These are phyloP conservation scores for Mycena epipterygia DNA, from an alignment of 768 basidiomycete species.

Conservation along the genomic window DNA sequence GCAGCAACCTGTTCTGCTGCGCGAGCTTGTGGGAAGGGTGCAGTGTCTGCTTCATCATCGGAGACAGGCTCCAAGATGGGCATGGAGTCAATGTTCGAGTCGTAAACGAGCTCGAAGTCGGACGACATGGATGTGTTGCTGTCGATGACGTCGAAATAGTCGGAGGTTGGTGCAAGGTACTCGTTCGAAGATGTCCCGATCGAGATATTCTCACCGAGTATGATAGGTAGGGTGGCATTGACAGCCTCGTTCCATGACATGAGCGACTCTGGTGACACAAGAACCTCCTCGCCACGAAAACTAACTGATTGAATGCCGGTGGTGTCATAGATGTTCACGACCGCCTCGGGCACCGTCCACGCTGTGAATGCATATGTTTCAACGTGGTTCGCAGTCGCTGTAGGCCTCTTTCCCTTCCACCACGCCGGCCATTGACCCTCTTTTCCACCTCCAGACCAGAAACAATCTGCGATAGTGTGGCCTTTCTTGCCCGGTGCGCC, in stretches of 20 bases:
- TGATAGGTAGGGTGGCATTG: not conserved
- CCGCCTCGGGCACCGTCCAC: constrained; percentile 11
- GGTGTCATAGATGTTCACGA: not conserved
- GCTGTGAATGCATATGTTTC: not conserved
- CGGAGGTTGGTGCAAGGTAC: not conserved
- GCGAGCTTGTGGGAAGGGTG: not conserved
- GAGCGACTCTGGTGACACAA: constrained; percentile 1
- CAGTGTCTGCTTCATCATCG: not conserved
- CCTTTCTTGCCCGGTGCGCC: not conserved
- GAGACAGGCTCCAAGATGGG: not conserved
- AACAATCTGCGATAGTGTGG: constrained; percentile 7
- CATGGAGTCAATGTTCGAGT: not conserved
- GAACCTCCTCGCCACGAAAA: constrained; percentile 17
- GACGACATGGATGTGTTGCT: not conserved
- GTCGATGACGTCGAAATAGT: not conserved
- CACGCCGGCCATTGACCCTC: constrained; percentile 20
- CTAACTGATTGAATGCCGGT: not conserved
- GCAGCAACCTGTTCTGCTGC: not conserved
- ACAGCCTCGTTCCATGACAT: constrained; percentile 20
- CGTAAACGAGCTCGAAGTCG: not conserved
- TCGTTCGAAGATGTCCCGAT: not conserved
- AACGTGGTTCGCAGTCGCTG: not conserved
- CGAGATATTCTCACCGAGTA: not conserved
- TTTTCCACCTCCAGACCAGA: constrained; percentile 22
- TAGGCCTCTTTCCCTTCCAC: constrained; percentile 6